phyloP scores from a whole-genome alignment of 345 rosid genomes.

The Rubroshorea leprosula region DNA sequence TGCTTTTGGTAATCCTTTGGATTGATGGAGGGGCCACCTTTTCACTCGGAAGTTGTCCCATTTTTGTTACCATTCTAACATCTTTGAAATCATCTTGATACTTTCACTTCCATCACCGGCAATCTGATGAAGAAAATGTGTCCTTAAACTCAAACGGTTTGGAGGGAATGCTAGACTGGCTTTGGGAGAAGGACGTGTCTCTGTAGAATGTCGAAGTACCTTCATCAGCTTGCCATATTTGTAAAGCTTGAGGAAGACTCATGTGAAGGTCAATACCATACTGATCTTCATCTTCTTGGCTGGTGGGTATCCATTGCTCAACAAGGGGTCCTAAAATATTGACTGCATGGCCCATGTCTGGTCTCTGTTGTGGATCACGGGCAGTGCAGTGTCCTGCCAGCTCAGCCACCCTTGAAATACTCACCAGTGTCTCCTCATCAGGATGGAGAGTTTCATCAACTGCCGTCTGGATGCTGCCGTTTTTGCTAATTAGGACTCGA shows the following conservation, averaged over 20 bases:
- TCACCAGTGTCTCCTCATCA: slow-evolving; percentile 60
- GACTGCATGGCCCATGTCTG: slow-evolving; percentile 91
- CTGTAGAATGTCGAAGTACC: slow-evolving; percentile 61
- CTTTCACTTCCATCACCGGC: too few relatives aligned
- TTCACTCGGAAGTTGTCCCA: too few relatives aligned
- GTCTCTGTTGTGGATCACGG: slow-evolving; percentile 74
- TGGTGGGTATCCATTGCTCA: slow-evolving; percentile 86
- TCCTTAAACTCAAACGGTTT: slow-evolving; percentile 54
- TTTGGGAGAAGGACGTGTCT: slow-evolving; percentile 44
- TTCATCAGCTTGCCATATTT: slow-evolving; percentile 78
- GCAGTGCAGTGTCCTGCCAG: slow-evolving; percentile 93
- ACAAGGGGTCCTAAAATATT: slow-evolving; percentile 67
- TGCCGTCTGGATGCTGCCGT: slow-evolving; percentile 52
- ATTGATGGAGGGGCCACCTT: too few relatives aligned
- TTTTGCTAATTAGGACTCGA: slow-evolving; percentile 50
- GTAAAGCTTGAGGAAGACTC: slow-evolving; percentile 81
- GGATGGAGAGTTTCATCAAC: slow-evolving; percentile 51
- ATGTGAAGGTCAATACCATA: slow-evolving; percentile 55
- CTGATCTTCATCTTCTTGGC: slow-evolving; percentile 63
- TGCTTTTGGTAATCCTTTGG: too few relatives aligned
- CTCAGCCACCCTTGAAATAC: slow-evolving; percentile 62
- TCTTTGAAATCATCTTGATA: too few relatives aligned
- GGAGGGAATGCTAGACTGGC: slow-evolving; percentile 62
- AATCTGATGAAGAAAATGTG: slow-evolving; percentile 54
- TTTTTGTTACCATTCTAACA: too few relatives aligned